These are phyloP conservation scores for Cytidiella melzeri DNA, from an alignment of 768 basidiomycete species.

Conservation along the genomic window DNA sequence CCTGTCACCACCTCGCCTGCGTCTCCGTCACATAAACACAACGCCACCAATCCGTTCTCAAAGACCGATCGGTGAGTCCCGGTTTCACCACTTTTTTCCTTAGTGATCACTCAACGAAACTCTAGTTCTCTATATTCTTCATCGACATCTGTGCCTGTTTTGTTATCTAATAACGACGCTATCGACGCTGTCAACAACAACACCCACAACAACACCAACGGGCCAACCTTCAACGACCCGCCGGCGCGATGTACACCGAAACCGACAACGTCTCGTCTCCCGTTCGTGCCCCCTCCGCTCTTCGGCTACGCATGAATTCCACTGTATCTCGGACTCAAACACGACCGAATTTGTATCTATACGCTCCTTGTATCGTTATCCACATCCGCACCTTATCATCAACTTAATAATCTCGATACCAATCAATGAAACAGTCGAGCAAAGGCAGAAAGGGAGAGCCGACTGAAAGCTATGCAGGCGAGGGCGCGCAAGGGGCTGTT, in stretches of 20 bases:
- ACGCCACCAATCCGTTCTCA: constrained; percentile 31
- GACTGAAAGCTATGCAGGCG: constrained; percentile 61
- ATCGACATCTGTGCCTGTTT: constrained; percentile 12
- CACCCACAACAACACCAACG: constrained; percentile 4
- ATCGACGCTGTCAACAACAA: too few species aligned
- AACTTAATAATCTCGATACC: neutral
- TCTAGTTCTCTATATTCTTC: constrained; percentile 33
- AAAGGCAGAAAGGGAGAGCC: constrained; percentile 67
- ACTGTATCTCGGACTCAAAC: constrained; percentile 21
- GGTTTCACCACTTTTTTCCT: constrained; percentile 16
- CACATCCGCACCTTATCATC: constrained; percentile 9
- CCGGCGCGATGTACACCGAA: constrained; percentile 22
- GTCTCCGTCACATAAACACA: constrained; percentile 7
- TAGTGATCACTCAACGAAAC: constrained; percentile 54
- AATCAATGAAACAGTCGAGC: constrained; percentile 65
- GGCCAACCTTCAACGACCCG: constrained; percentile 6
- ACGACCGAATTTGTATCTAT: too few species aligned
- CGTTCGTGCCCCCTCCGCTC: constrained; percentile 62
- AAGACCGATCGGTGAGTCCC: constrained; percentile 59
- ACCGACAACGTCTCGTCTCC: constrained; percentile 32
- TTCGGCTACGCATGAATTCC: constrained; percentile 57
- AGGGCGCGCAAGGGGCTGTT: constrained; percentile 74
- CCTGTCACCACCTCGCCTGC: too few species aligned
- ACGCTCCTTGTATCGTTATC: constrained; percentile 16
- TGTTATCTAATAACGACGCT: constrained; percentile 17